A percentile compares a stretch with the other conserved stretches of the same genome.
phyloP scores from a whole-genome alignment of 306 rosid genomes.

The Acacia confusa region DNA sequence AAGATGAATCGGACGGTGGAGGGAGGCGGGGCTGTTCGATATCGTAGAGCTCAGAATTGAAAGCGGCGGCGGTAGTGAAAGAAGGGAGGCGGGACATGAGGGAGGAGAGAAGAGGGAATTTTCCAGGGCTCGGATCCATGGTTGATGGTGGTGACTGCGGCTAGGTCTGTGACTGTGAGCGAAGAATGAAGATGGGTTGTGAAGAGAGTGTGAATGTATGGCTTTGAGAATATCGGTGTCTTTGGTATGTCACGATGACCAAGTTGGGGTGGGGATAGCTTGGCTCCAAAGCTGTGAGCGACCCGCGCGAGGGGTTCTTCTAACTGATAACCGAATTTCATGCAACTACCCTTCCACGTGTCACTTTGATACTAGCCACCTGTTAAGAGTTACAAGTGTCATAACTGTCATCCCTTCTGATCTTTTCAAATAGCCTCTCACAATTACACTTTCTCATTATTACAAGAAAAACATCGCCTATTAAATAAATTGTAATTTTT shows the following conservation, averaged over 20 bases:
- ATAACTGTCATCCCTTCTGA: neutral
- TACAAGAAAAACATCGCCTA: neutral
- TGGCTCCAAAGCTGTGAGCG: neutral
- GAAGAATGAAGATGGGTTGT: neutral
- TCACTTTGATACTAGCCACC: neutral
- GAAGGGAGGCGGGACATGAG: constrained; percentile 75
- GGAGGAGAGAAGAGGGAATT: constrained; percentile 81
- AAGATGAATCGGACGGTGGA: constrained; percentile 30
- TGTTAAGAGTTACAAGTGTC: neutral
- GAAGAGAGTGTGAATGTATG: neutral
- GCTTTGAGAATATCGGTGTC: neutral
- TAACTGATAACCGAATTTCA: neutral
- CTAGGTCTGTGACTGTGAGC: neutral
- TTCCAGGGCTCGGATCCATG: constrained; percentile 86
- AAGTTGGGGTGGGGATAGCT: neutral
- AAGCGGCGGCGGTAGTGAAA: constrained; percentile 20
- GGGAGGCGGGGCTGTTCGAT: constrained; percentile 51
- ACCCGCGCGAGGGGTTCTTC: neutral
- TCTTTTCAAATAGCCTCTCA: neutral
- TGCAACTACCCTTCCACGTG: neutral
- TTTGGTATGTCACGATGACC: neutral
- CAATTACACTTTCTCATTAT: neutral
- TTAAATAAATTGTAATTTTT: neutral
- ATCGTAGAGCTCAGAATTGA: constrained; percentile 36
- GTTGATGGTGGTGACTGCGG: neutral